phyloP scores from a whole-genome alignment of 2,329 filamentous ascomycete species.

The Leptosphaerulina australis region DNA sequence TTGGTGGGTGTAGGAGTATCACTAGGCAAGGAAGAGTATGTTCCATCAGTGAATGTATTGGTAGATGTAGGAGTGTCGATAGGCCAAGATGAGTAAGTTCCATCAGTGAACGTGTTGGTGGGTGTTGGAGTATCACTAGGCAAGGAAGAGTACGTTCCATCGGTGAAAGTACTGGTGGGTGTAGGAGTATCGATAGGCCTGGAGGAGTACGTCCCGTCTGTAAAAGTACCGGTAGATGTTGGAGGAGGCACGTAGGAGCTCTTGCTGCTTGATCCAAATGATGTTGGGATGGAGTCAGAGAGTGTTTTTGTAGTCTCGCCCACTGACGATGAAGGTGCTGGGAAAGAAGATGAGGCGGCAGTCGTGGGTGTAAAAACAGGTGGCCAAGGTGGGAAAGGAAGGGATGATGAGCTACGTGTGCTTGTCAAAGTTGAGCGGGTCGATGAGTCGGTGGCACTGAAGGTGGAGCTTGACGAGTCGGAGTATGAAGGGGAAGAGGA shows the following conservation, averaged over 20 bases:
- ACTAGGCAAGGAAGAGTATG: background rate
- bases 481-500: background rate
- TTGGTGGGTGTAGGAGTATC: background rate
- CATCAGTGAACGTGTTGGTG: background rate
- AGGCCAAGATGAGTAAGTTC: too few species aligned
- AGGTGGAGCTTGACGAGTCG: background rate
- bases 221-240: background rate
- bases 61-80: background rate
- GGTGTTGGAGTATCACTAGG: background rate
- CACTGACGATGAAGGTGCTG: background rate
- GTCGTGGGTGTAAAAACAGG: background rate
- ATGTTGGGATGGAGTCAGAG: constrained; percentile 4
- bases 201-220: constrained; percentile 1
- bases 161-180: background rate
- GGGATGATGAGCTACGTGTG: background rate
- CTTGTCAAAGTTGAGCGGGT: background rate
- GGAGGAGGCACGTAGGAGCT: background rate
- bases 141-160: too few species aligned
- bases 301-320: background rate
- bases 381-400: constrained; percentile 1
- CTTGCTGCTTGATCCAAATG: background rate
- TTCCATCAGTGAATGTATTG: constrained; percentile 2
- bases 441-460: background rate
- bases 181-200: background rate
- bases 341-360: background rate